These are phyloP conservation scores for Eutrema japonicum DNA, from an alignment of 345 rosid species.

Conservation along the genomic window DNA sequence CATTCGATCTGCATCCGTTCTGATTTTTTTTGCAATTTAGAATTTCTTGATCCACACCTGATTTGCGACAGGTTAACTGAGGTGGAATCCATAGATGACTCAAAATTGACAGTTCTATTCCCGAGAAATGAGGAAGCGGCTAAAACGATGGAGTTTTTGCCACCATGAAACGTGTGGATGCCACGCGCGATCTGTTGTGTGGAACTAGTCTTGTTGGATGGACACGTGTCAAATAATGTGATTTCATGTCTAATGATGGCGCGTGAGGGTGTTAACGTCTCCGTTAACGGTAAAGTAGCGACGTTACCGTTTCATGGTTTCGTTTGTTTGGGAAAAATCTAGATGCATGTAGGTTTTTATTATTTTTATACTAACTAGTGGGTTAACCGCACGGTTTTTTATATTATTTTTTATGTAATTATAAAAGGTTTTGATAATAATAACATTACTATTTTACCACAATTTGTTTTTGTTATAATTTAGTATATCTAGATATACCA, in stretches of 20 bases:
- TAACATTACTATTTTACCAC: too few relatives aligned
- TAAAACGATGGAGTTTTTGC: background rate
- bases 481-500: too few relatives aligned
- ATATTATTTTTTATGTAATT: too few relatives aligned
- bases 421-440: too few relatives aligned
- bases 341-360: background rate
- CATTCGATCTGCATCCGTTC: too few relatives aligned
- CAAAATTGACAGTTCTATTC: background rate
- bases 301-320: background rate
- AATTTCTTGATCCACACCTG: too few relatives aligned
- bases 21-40: too few relatives aligned
- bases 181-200: slow-evolving; percentile 19
- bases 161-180: background rate
- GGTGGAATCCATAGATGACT: too few relatives aligned
- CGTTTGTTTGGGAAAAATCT: background rate
- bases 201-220: background rate
- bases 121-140: slow-evolving; percentile 29
- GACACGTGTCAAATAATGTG: slow-evolving; percentile 1
- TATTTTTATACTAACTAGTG: too few relatives aligned
- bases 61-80: too few relatives aligned
- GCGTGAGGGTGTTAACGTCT: slow-evolving; percentile 29
- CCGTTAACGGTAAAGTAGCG: slow-evolving; percentile 26
- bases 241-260: background rate
- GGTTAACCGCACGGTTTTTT: too few relatives aligned
- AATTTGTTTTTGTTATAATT: too few relatives aligned